Evolutionary conservation across 2,329 filamentous ascomycete genomes (phyloP).

Genomic region (Cladosporium sp.): DNA sequence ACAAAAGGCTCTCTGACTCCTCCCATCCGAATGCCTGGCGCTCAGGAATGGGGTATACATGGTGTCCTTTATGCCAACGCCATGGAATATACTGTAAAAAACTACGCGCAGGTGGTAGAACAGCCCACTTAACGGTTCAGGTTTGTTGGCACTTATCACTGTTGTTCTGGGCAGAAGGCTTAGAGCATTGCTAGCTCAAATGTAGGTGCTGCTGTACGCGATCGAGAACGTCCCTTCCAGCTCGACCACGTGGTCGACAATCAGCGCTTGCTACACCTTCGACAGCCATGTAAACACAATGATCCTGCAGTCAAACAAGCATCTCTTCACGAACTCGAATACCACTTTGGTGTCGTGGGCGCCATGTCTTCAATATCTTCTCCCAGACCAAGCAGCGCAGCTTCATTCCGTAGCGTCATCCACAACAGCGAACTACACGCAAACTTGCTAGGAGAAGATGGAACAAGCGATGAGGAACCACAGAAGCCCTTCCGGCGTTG

Average conservation of each 20-base stretch:
- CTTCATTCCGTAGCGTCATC: conserved; percentile 10
- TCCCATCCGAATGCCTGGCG: neutral
- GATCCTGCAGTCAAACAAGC: neutral
- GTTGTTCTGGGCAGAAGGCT: neutral
- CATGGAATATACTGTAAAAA: neutral
- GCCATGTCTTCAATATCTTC: conserved; percentile 3
- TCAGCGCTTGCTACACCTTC: neutral
- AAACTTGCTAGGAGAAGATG: neutral
- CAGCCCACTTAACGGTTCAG: neutral
- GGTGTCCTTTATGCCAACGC: neutral
- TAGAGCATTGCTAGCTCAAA: neutral
- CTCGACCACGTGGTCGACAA: neutral
- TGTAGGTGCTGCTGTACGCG: neutral
- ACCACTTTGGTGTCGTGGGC: neutral
- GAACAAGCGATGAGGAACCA: neutral
- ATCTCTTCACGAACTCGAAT: neutral
- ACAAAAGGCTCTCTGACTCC: neutral
- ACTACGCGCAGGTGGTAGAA: neutral
- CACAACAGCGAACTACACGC: conserved; percentile 3
- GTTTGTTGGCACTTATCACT: neutral
- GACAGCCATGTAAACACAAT: neutral
- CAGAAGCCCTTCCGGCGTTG: conserved; percentile 68
- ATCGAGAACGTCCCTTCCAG: neutral
- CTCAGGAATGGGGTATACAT: neutral
- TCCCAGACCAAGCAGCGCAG: neutral